Base-by-base conservation (phyloP, 768 basidiomycete genomes). In the Amanita rubescens region DNA sequence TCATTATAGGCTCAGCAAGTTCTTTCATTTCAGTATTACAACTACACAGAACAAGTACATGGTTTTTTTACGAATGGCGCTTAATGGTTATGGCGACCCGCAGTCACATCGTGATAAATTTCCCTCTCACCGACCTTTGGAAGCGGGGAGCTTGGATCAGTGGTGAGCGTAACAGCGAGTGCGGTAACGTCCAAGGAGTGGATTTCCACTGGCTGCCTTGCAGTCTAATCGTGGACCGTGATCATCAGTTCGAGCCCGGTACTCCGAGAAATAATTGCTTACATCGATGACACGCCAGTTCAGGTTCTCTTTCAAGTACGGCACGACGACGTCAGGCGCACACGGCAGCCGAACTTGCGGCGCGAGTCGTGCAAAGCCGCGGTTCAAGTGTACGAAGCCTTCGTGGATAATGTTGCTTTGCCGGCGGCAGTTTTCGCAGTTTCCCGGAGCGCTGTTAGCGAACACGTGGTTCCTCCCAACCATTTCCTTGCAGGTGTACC, bases 401-500 rank as follows among this genome's bases (percentile, higher is more conserved):
- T 76, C 75, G 19, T 64, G 60, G 22, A 69, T 56, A 17, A 69
- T 38, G 42, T 70, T 64, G 5, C 38, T 54, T 38, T 71, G 63
- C 1, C 60, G 56, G 30, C 61, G 59, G 60, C 74, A 77, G 56
- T 76, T 76, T 17, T 63, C 69, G 56, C 77, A 77, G 8, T 63
- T 63, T 6, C 63, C 67, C 9, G 63, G 62, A 4, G 53, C 55
- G 37, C 60, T 66, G 34, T 64, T 65, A 15, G 73, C 75, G 58
- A 79, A 79, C 20, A 69, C 71, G 53, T 67, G 62, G 60, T 75
- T 71, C 1, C 71, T 63, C n/a, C 76, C 79, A 35, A 77, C 73
- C 56, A 71, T 72, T 50, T 65, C 61, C 3, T 64, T 55, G 54
- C 64, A 62, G 6, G 58, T 53, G 41, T 59, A 63, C 76, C 76